Evolutionary conservation across 1,284 basidiomycete genomes (phyloP), one percentile per base, ranked within the genome.

Genomic region (Erythrobasidium hasegawianum): DNA sequence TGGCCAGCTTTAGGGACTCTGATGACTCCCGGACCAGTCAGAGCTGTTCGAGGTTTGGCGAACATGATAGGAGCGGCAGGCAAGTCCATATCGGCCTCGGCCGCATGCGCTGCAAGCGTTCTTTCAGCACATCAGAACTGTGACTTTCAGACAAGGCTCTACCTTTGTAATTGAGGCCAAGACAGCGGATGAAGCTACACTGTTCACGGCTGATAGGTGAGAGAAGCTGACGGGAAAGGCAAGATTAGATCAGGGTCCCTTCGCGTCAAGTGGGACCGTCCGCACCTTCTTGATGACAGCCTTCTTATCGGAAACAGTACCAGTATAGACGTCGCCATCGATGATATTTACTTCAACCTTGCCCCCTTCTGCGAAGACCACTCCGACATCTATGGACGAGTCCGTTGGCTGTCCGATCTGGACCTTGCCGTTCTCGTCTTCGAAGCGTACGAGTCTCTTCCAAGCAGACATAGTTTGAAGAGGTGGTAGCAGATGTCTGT

Each of bases 381-480:
- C 45, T n/a, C 67, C 67, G 60, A 68, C 61, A 27, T 68, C 67
- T 29, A 64, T 22, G n/a, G 62, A 41, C 8, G 59, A 54, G 27
- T 76, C 75, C 20, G 71, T 62, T 0, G 75, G 75, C 59, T 76
- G 71, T 16, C 74, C 75, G 20, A 72, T 67, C 39, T 71, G 59
- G 39, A 59, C 58, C 45, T 68, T 67, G 11, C 71, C 71, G 41
- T 73, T 69, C 45, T 67, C 38, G 8, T 71, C 55, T 55, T 69
- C 52, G 69, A 75, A 75, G 24, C 74, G 72, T 45, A 75, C 70
- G 20, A 76, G 71, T 24, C 74, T 70, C 18, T 38, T 59, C 72
- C 73, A 76, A 33, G 57, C 24, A 18, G 65, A 16, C 65, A 67
- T 67, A 33, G 33, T 33, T 33, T 4, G 4, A 33, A 5, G 33